Percentiles rank a stretch among this genome's conserved stretches.
Evolutionary conservation across 352 stramenopile genomes (phyloP).

Genomic region (Phytophthora tentaculata): DNA sequence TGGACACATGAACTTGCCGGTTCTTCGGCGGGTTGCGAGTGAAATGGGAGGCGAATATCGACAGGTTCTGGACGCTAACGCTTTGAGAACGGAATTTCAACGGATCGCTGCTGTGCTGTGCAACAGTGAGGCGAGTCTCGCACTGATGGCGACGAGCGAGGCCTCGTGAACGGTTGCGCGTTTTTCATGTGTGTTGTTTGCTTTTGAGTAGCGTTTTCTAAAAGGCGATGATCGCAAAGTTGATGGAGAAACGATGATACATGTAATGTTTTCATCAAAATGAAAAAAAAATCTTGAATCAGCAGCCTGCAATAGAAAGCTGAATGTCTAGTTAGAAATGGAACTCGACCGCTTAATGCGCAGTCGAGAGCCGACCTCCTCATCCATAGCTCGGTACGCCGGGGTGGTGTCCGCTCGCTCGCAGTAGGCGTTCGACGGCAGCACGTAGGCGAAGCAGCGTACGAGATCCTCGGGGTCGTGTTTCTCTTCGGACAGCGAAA

Average conservation of each 20-base stretch:
- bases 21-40: slow-evolving; percentile 51
- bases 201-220: slow-evolving; percentile 3
- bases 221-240: slow-evolving; percentile 2
- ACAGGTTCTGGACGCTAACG: slow-evolving; percentile 29
- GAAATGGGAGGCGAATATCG: slow-evolving; percentile 62
- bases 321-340: slow-evolving; percentile 54
- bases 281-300: too few relatives aligned
- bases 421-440: slow-evolving; percentile 79
- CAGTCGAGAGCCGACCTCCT: slow-evolving; percentile 73
- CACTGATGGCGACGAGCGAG: slow-evolving; percentile 17
- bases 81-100: slow-evolving; percentile 38
- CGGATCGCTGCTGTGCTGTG: slow-evolving; percentile 38
- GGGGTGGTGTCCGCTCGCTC: slow-evolving; percentile 79
- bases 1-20: slow-evolving; percentile 54
- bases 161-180: neutral
- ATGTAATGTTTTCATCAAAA: too few relatives aligned
- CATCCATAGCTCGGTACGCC: slow-evolving; percentile 77
- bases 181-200: slow-evolving; percentile 1
- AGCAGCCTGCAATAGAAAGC: too few relatives aligned
- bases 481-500: slow-evolving; percentile 61
- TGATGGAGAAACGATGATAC: too few relatives aligned
- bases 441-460: slow-evolving; percentile 76
- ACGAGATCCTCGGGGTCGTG: slow-evolving; percentile 73
- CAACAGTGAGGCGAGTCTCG: slow-evolving; percentile 36
- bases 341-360: slow-evolving; percentile 65